Conservation (phyloP, 2,329 filamentous ascomycete species). For the Eurotiales sp. region DNA sequence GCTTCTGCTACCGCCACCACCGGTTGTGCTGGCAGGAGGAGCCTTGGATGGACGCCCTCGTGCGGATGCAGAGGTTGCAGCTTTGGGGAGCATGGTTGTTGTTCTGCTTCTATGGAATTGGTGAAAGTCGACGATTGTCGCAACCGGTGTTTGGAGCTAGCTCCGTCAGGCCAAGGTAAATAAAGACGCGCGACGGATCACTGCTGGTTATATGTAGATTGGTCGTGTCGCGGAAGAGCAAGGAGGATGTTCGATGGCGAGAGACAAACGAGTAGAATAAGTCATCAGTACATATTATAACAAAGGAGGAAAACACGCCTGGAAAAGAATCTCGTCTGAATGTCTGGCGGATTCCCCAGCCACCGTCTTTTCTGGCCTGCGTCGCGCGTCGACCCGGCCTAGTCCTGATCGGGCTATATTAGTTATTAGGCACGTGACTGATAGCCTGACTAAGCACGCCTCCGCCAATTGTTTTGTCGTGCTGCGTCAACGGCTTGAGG, state of each 20-base stretch:
- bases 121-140: background rate
- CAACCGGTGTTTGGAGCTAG: background rate
- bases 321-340: conserved; percentile 7
- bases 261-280: no score
- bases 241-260: no score
- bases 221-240: background rate
- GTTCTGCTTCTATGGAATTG: no score
- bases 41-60: conserved; percentile 21
- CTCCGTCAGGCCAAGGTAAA: no score
- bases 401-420: conserved; percentile 8
- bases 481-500: background rate
- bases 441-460: no score
- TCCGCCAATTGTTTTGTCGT: no score
- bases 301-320: background rate
- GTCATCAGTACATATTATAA: no score
- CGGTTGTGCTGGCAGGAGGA: conserved; percentile 10
- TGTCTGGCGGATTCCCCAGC: conserved; percentile 8
- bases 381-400: background rate
- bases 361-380: conserved; percentile 5
- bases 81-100: conserved; percentile 28
- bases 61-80: no score
- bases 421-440: background rate
- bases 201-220: background rate
- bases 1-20: conserved; percentile 13
- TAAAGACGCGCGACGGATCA: background rate